Base-by-base conservation (phyloP, 768 basidiomycete species). In the Galerina marginata region DNA sequence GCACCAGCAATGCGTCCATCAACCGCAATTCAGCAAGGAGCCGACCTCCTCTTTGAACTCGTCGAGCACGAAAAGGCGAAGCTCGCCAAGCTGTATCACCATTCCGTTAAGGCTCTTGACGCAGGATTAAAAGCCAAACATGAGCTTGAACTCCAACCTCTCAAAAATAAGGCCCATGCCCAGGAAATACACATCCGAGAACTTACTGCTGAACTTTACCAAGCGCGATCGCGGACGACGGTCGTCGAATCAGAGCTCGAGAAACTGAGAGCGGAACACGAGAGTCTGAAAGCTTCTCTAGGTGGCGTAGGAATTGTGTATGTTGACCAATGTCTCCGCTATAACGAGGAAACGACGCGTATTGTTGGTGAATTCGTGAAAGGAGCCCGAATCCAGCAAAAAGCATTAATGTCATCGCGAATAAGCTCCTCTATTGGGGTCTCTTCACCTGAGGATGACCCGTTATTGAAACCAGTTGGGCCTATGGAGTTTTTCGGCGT, bases 31-130 rank as follows among this genome's bases (percentile, higher is more conserved):
- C 59, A 65, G 20, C 14, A 42, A 3, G 67, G 68, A 26, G 65
- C 70, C 12, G 68, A 71, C 20, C 40, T 48, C 38, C 33, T 71
- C 44, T 12, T 64, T 14, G 49, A 61, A 15, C 64, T 71, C 6
- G 43, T 71, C 38, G 67, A 71, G 39, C 36, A 57, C n/a, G 70
- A 71, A 42, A 56, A 56, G 51, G 36, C 47, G 9, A 23, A 56
- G 15, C 38, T 69, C 2, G 44, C 52, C 7, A 26, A 29, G 2
- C 25, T 56, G 11, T 59, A 69, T 49, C 53, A 58, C 11, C 29
- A 60, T 20, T 40, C 58, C 20, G n/a, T 67, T 20, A 26, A 44
- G 2, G 56, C 48, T 1, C 53, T 64, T 23, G 58, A 67, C 37
- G 36, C 40, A 3, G 49, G 48, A 9, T 48, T 59, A 16, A 47